Evolutionary conservation across 1,139 yeast species (phyloP), one percentile per base, ranked within the genome.

Genomic region (Yamadazyma songkhlaensis): DNA sequence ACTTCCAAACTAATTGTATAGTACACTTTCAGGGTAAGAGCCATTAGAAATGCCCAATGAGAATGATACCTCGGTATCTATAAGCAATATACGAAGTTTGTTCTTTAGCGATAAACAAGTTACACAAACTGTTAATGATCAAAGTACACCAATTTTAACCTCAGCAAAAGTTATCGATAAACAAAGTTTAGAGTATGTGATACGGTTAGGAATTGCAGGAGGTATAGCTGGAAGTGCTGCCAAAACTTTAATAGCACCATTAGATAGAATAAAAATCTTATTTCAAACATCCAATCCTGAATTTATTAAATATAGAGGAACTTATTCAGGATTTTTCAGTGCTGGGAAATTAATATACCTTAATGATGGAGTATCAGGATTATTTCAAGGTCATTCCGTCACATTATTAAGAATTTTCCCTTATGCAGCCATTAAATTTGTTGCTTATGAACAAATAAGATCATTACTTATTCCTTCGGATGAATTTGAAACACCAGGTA

Each of bases 161-260:
- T 55, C 53, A 23, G 47, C 51, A 2, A 50, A 50, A 37, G 43
- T 57, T 26, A 55, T 57, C 6, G 57, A 86, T 51, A 88, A 84
- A 51, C 85, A 79, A 41, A 82, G 90, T 6, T 46, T 83, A 25
- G 90, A 85, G 41, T 92, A 92, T 59, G 81, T 92, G 13, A 45
- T 87, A 25, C 73, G 88, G 43, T 84, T 95, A 17, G 98, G 96
- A 0, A 52, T 89, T 1, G 95, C 98, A 0, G 99, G 99, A 9
- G 99, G 99, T 0, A 53, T 88, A 1, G 97, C 98, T 0, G 99
- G 99, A 0, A 81, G 90, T 38, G 88, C 94, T 7, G 98, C 97
- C 6, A 92, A 92, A 55, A 89, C 97, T 0, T 68, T 90, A 37
- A 86, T 92, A 32, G 99, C 99, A 0, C 99, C 99, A 0, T 62